A percentile compares a stretch with the other conserved stretches of the same genome.
Conservation (phyloP, 345 rosid species). For the Excoecaria agallocha region DNA sequence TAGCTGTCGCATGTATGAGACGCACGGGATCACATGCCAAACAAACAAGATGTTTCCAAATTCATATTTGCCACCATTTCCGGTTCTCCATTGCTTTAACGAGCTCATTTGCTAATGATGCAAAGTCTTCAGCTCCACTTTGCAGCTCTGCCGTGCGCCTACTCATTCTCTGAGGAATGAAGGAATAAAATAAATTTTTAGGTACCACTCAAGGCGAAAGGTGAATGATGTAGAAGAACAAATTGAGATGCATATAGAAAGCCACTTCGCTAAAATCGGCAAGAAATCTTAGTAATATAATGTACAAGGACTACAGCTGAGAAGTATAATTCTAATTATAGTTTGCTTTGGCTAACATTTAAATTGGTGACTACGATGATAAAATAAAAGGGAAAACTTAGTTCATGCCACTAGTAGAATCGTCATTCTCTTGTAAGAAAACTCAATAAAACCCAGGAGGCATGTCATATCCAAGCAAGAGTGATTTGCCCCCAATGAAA, state of each 20-base stretch:
- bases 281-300: not conserved
- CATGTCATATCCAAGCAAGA: not conserved
- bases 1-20: not conserved
- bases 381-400: not conserved
- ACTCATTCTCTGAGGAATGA: conserved; percentile 51
- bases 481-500: not conserved
- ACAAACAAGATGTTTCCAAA: not conserved
- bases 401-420: not conserved
- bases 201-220: not conserved
- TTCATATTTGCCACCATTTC: conserved; percentile 88
- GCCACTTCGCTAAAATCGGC: not conserved
- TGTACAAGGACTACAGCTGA: not conserved
- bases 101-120: conserved; percentile 74
- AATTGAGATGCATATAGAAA: not conserved
- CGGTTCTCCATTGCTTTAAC: conserved; percentile 86
- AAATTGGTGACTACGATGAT: not conserved
- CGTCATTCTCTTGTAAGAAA: not conserved
- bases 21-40: not conserved
- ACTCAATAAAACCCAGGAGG: not conserved
- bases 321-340: not conserved
- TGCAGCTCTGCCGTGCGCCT: conserved; percentile 77
- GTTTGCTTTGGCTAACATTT: no score
- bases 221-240: not conserved
- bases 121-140: conserved; percentile 74
- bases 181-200: not conserved